phyloP scores from a whole-genome alignment of 495 filamentous ascomycete species.

The Xylaria scruposa region DNA sequence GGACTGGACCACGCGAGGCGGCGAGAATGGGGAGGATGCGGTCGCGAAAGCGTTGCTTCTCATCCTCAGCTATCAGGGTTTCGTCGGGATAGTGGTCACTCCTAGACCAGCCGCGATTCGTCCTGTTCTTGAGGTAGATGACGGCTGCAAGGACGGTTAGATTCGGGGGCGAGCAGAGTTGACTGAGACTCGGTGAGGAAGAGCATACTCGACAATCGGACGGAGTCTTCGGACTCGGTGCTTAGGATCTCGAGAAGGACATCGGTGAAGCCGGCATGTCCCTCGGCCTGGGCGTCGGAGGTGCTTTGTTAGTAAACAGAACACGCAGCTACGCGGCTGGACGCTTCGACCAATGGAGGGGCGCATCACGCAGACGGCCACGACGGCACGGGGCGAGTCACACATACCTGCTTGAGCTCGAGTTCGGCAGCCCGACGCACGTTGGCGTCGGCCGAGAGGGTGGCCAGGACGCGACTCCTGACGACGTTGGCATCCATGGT shows the following conservation, averaged over 20 bases:
- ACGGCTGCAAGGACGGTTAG: conserved; percentile 66
- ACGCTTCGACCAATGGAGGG: conserved; percentile 1
- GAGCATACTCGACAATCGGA: conserved; percentile 84
- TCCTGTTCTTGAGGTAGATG: conserved; percentile 96
- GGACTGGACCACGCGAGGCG: conserved; percentile 76
- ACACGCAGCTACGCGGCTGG: background rate
- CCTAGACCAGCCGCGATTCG: conserved; percentile 85
- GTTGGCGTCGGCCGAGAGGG: conserved; percentile 84
- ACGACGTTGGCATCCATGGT: conserved; percentile 88
- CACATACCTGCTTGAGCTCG: conserved; percentile 89
- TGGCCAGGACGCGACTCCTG: conserved; percentile 85
- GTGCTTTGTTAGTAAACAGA: conserved; percentile 22
- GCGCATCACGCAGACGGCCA: conserved; percentile 27
- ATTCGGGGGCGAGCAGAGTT: conserved; percentile 25
- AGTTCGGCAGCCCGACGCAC: conserved; percentile 85
- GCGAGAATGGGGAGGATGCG: conserved; percentile 88
- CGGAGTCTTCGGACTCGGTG: conserved; percentile 79
- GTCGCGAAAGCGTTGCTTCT: conserved; percentile 85
- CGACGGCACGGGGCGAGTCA: conserved; percentile 14
- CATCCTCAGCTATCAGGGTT: conserved; percentile 80
- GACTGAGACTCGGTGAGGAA: conserved; percentile 24
- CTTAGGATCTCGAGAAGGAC: conserved; percentile 89
- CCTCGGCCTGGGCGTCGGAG: conserved; percentile 73
- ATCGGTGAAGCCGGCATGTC: conserved; percentile 86
- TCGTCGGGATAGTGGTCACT: conserved; percentile 71